Evolutionary conservation across 208 protist species (phyloP), one percentile per base, ranked within the genome.

Genomic region (Crithidia mellificae): DNA sequence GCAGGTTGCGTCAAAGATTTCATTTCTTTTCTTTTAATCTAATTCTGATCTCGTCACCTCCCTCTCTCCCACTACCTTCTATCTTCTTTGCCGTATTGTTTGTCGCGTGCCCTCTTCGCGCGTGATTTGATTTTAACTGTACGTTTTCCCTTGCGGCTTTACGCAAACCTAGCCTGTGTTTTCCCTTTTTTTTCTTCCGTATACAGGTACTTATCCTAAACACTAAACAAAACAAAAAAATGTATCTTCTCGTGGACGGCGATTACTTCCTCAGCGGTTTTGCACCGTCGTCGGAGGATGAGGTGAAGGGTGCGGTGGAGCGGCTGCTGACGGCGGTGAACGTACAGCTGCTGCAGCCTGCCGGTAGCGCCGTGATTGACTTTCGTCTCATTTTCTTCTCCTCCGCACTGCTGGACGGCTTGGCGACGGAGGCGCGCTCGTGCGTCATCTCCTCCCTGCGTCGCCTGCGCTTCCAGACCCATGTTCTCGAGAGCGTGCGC

Each of bases 181-280:
- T n/a, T n/a, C n/a, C n/a, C n/a, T n/a, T n/a, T n/a, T n/a, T n/a
- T n/a, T n/a, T n/a, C n/a, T n/a, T n/a, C n/a, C n/a, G n/a, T n/a
- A n/a, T n/a, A n/a, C n/a, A n/a, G n/a, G n/a, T n/a, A n/a, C n/a
- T n/a, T n/a, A n/a, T n/a, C n/a, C n/a, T n/a, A n/a, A n/a, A n/a
- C n/a, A 41, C 6, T 6, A 41, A 41, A 49, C 7, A 49, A 11
- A 49, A 20, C 6, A 19, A 6, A 32, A 57, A 3, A 20, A 74
- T 82, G 56, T 77, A 81, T 63, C 77, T 93, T 30, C 77, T 93
- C 32, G 76, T 93, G 1, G 87, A 93, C 63, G 87, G 87, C 7
- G 87, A 90, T 64, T 93, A 93, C 71, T 72, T 90, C 43, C 77
- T 93, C 30, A 74, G 77, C n/a, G 87, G 87, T 47, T 75, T 93